A percentile compares a stretch with the other conserved stretches of the same genome.
Conservation (phyloP, 2,329 filamentous ascomycete species). For the Curvularia sp. region DNA sequence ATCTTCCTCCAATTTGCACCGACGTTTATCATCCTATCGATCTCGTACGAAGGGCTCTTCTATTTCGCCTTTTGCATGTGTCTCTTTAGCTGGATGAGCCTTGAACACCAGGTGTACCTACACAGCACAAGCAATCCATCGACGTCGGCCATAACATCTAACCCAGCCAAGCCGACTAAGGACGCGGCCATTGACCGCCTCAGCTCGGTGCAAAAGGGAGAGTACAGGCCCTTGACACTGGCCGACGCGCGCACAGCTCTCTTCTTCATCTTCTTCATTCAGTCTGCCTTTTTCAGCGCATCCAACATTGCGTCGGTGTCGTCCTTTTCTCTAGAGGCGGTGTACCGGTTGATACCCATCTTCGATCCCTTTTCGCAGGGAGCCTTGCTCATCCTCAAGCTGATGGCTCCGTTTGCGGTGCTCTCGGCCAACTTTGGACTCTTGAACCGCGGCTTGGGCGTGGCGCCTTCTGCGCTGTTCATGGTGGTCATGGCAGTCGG, state of each 20-base stretch:
- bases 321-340: constrained; percentile 90
- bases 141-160: constrained; percentile 24
- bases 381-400: constrained; percentile 83
- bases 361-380: constrained; percentile 95
- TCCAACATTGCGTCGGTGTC: constrained; percentile 95
- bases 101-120: constrained; percentile 79
- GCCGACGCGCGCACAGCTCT: constrained; percentile 87
- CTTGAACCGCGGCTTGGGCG: constrained; percentile 80
- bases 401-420: constrained; percentile 91
- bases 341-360: constrained; percentile 83
- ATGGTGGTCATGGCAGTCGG: constrained; percentile 87
- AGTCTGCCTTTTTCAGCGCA: constrained; percentile 96
- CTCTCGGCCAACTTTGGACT: constrained; percentile 95
- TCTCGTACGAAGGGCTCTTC: constrained; percentile 96
- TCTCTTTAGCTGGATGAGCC: constrained; percentile 86
- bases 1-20: constrained; percentile 94
- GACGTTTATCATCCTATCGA: constrained; percentile 92
- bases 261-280: constrained; percentile 93
- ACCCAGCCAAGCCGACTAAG: constrained; percentile 51
- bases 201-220: constrained; percentile 39
- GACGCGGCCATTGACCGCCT: constrained; percentile 46
- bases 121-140: constrained; percentile 31
- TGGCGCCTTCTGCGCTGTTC: constrained; percentile 88
- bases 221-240: constrained; percentile 74
- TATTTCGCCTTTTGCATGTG: constrained; percentile 88